These are phyloP conservation scores for Millerozyma acaciae DNA, from an alignment of 805 yeast genomes.

Conservation along the genomic window DNA sequence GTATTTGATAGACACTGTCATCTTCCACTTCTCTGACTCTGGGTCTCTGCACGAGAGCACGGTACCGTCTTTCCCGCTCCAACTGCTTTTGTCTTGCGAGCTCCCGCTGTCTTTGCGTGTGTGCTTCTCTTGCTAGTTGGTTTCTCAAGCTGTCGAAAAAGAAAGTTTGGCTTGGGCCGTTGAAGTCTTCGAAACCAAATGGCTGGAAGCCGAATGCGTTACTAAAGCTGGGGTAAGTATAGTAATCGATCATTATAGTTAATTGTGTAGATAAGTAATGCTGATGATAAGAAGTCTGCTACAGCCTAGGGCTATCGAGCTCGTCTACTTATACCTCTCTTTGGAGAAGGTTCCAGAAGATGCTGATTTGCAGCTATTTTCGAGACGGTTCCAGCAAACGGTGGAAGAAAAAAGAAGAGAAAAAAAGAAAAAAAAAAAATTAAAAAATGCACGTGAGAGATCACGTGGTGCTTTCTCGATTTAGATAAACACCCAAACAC, in stretches of 20 bases:
- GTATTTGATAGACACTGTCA: conserved; percentile 32
- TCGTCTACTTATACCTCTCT: not conserved
- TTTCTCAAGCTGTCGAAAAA: not conserved
- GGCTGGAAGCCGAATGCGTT: not conserved
- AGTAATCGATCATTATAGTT: conserved; percentile 1
- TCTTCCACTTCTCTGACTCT: conserved; percentile 32
- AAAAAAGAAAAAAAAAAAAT: too few relatives aligned
- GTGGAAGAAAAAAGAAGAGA: not conserved
- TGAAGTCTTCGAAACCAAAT: not conserved
- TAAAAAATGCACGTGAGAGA: too few relatives aligned
- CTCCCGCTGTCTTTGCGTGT: not conserved
- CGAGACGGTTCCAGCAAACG: not conserved
- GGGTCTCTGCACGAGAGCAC: conserved; percentile 5
- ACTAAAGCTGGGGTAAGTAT: not conserved
- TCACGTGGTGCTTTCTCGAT: too few relatives aligned
- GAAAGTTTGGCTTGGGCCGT: not conserved
- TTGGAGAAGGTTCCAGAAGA: not conserved
- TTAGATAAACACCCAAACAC: too few relatives aligned
- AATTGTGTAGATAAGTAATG: not conserved
- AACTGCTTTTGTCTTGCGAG: not conserved
- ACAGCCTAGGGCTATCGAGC: not conserved
- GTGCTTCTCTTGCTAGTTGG: not conserved
- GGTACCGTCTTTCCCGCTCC: conserved; percentile 3
- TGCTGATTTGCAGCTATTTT: not conserved
- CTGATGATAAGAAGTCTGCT: not conserved